Percentiles rank a stretch among this genome's conserved stretches.
phyloP scores from a whole-genome alignment of 768 basidiomycete genomes.

The Inosperma sp. region DNA sequence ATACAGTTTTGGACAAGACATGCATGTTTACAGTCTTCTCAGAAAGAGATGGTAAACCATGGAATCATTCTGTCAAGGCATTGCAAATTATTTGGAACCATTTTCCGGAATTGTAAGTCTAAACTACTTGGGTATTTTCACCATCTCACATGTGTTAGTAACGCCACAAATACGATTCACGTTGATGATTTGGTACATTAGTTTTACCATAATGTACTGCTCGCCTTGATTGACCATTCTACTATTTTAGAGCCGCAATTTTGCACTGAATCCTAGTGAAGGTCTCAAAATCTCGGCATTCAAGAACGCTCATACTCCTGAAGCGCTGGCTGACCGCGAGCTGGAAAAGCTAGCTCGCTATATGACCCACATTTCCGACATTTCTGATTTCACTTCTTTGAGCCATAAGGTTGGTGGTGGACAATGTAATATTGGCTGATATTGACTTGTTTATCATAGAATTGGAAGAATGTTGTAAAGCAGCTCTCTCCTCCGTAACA shows the following conservation, averaged over 20 bases:
- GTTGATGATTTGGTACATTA: constrained; percentile 72
- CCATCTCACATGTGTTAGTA: constrained; percentile 31
- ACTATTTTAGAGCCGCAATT: constrained; percentile 61
- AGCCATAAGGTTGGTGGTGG: constrained; percentile 56
- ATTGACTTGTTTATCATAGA: constrained; percentile 26
- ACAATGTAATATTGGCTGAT: background rate
- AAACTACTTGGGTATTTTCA: background rate
- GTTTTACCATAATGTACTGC: background rate
- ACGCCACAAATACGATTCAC: constrained; percentile 74
- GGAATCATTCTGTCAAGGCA: constrained; percentile 78
- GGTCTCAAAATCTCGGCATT: constrained; percentile 83
- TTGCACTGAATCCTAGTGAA: constrained; percentile 80
- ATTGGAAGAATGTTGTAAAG: constrained; percentile 49
- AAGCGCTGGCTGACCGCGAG: constrained; percentile 63
- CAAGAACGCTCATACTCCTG: constrained; percentile 67
- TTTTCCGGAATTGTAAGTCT: constrained; percentile 69
- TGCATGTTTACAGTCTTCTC: constrained; percentile 88
- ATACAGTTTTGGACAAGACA: constrained; percentile 74
- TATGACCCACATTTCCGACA: constrained; percentile 55
- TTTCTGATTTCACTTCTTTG: constrained; percentile 58
- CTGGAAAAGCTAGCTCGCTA: constrained; percentile 62
- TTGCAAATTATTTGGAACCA: constrained; percentile 85
- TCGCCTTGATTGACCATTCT: background rate
- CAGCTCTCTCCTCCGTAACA: constrained; percentile 27
- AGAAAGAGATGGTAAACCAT: constrained; percentile 63